Conservation (phyloP, 2,329 filamentous ascomycete species). For the Hortaea werneckii region DNA sequence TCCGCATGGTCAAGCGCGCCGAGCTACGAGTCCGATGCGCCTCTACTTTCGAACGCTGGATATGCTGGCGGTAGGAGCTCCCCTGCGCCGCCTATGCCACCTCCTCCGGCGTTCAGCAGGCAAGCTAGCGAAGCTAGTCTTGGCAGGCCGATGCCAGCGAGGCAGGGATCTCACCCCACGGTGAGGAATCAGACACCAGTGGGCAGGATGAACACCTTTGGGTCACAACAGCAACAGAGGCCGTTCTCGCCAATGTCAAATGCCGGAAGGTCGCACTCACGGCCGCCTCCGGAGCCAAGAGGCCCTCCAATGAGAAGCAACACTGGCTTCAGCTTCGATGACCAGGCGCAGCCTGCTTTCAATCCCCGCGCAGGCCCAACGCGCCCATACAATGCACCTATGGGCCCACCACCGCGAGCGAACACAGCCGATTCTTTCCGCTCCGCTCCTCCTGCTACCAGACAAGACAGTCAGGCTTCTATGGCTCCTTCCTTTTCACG, state of each 20-base stretch:
- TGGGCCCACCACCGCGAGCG: conserved; percentile 11
- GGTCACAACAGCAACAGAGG: conserved; percentile 4
- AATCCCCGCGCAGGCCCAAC: conserved; percentile 4
- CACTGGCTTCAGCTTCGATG: conserved; percentile 14
- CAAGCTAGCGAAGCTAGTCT: conserved; percentile 17
- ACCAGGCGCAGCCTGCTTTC: conserved; percentile 4
- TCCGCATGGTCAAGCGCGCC: conserved; percentile 40
- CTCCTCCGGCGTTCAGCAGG: conserved; percentile 12
- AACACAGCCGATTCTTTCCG: conserved; percentile 19
- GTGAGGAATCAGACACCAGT: conserved; percentile 9
- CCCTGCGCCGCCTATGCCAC: conserved; percentile 12
- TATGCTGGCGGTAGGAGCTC: conserved; percentile 12
- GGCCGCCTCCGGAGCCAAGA: neutral
- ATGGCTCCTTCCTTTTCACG: conserved; percentile 10
- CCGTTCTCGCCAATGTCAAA: conserved; percentile 4
- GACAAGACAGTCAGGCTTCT: conserved; percentile 10
- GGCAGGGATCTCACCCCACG: conserved; percentile 5
- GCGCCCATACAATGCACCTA: conserved; percentile 6
- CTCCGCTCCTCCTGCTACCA: conserved; percentile 4
- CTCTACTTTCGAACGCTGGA: conserved; percentile 52
- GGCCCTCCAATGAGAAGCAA: conserved; percentile 8
- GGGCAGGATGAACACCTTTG: conserved; percentile 4
- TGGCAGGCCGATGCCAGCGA: conserved; percentile 12
- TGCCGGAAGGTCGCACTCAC: neutral
- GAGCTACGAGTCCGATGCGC: conserved; percentile 54